Evolutionary conservation across 345 rosid species (phyloP).

Genomic region (Combretum micranthum): DNA sequence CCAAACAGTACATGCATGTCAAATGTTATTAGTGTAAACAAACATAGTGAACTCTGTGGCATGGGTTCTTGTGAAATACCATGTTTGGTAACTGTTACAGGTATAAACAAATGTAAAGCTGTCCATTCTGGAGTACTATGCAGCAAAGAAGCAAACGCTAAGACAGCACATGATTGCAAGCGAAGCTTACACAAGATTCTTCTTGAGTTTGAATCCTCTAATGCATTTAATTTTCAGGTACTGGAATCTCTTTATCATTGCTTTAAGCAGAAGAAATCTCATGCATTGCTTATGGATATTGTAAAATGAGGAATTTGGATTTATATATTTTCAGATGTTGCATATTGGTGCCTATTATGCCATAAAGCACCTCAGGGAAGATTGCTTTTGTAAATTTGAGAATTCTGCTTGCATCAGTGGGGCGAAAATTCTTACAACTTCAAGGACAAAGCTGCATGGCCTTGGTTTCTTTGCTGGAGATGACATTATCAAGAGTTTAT

Average conservation of each 20-base stretch:
- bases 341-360: constrained; percentile 71
- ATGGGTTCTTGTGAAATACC: constrained; percentile 29
- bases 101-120: constrained; percentile 14
- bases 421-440: constrained; percentile 32
- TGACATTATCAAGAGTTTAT: constrained; percentile 19
- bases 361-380: constrained; percentile 42
- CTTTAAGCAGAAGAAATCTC: not conserved
- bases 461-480: constrained; percentile 43
- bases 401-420: constrained; percentile 20
- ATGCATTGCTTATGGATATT: not conserved
- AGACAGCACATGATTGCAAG: constrained; percentile 16
- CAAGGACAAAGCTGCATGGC: constrained; percentile 42
- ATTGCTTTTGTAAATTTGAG: constrained; percentile 33
- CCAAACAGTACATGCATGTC: constrained; percentile 15
- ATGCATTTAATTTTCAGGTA: constrained; percentile 42
- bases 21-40: constrained; percentile 6
- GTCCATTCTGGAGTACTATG: constrained; percentile 37
- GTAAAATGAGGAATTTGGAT: not conserved
- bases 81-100: constrained; percentile 47
- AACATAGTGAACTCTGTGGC: constrained; percentile 9
- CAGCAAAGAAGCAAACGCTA: constrained; percentile 19
- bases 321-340: constrained; percentile 35
- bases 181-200: constrained; percentile 38
- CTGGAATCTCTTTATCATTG: constrained; percentile 1
- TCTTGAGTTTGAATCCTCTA: constrained; percentile 51